phyloP scores from a whole-genome alignment of 164 flowering plant genomes.

The Dillenia suffruticosa region DNA sequence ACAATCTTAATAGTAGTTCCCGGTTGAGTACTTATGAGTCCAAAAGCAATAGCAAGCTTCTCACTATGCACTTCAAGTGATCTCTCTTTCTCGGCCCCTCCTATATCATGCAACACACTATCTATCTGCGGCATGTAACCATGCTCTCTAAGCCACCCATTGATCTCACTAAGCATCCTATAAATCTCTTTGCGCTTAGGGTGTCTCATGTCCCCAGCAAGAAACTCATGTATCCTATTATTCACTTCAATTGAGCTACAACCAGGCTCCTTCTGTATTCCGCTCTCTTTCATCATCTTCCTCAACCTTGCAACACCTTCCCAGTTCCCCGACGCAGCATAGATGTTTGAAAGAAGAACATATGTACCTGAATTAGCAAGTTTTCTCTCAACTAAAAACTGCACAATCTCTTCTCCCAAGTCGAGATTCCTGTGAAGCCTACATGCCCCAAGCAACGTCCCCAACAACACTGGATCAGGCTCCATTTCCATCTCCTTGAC shows the following conservation, averaged over 20 bases:
- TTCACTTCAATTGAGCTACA: slow-evolving; percentile 70
- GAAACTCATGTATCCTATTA: slow-evolving; percentile 58
- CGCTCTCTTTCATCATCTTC: slow-evolving; percentile 56
- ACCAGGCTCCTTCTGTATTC: slow-evolving; percentile 69
- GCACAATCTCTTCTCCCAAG: slow-evolving; percentile 58
- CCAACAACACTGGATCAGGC: slow-evolving; percentile 61
- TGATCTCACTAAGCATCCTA: slow-evolving; percentile 53
- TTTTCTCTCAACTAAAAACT: slow-evolving; percentile 34
- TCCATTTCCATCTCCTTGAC: slow-evolving; percentile 48
- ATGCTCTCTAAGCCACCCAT: slow-evolving; percentile 37
- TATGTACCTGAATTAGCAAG: slow-evolving; percentile 65
- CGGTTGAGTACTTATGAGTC: slow-evolving; percentile 63
- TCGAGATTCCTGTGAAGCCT: slow-evolving; percentile 43
- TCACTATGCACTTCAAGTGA: slow-evolving; percentile 70
- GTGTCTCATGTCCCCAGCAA: slow-evolving; percentile 70
- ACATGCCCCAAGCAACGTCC: slow-evolving; percentile 68
- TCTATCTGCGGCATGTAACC: slow-evolving; percentile 56
- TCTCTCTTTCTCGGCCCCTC: slow-evolving; percentile 42
- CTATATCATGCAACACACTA: slow-evolving; percentile 55
- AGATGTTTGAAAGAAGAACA: slow-evolving; percentile 73
- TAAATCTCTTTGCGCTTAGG: slow-evolving; percentile 61
- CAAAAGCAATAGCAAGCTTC: slow-evolving; percentile 74
- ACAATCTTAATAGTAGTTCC: slow-evolving; percentile 61
- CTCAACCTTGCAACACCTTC: slow-evolving; percentile 61
- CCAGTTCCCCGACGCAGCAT: slow-evolving; percentile 65